These are phyloP conservation scores for Lactuca saligna DNA, from an alignment of 129 eudicot genomes.

Conservation along the genomic window DNA sequence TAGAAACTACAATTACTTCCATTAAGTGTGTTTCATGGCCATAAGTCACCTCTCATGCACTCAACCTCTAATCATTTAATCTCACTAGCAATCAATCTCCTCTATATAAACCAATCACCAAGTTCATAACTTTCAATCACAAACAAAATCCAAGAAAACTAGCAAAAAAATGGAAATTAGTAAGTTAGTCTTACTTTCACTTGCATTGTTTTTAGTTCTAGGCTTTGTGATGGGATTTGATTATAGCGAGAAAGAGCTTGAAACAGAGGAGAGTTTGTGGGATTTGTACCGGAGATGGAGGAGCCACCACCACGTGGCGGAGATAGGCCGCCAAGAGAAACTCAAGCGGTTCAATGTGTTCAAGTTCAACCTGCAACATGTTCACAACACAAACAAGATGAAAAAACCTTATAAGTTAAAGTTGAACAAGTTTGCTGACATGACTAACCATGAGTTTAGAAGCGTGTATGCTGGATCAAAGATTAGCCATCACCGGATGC, in stretches of 20 bases:
- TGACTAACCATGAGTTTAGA: conserved; percentile 67
- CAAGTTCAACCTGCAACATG: conserved; percentile 54
- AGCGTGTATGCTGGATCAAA: conserved; percentile 55
- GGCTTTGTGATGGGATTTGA: conserved; percentile 45
- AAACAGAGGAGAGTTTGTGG: conserved; percentile 62
- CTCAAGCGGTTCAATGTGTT: conserved; percentile 75
- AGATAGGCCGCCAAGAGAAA: conserved; percentile 54
- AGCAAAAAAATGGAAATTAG: conserved; percentile 28
- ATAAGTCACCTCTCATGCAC: conserved; percentile 38
- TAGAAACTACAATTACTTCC: neutral
- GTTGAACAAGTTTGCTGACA: conserved; percentile 84
- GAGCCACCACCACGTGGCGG: conserved; percentile 55
- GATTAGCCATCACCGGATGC: conserved; percentile 54
- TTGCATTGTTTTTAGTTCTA: conserved; percentile 39
- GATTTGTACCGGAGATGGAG: conserved; percentile 75
- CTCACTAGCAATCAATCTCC: conserved; percentile 13
- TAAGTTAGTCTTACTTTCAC: conserved; percentile 21
- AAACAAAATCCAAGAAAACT: neutral
- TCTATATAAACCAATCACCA: conserved; percentile 29
- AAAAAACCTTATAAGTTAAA: conserved; percentile 71
- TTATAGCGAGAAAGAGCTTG: conserved; percentile 60
- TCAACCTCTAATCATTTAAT: conserved; percentile 6
- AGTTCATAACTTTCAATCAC: neutral
- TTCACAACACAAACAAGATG: conserved; percentile 59
- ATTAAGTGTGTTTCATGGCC: conserved; percentile 29